A percentile compares a stretch with the other conserved stretches of the same genome.
phyloP scores from a whole-genome alignment of 176 grass and related monocot species.

The Carex cristatella region DNA sequence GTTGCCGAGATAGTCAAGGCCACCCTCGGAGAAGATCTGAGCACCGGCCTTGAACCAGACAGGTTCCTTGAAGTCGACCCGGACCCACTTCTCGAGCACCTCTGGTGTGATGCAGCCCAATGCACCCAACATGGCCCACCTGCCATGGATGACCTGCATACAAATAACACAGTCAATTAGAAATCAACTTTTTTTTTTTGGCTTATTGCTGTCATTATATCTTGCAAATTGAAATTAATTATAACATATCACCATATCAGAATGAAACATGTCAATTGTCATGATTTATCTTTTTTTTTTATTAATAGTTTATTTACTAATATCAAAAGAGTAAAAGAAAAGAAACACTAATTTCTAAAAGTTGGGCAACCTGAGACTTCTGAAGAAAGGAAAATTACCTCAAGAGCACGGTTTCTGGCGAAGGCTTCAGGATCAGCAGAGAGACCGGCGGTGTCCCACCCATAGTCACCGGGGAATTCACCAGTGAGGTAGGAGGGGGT shows the following conservation, averaged over 20 bases:
- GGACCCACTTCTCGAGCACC: conserved; percentile 81
- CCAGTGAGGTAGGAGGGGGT: conserved; percentile 84
- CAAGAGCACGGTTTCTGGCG: conserved; percentile 76
- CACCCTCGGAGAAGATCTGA: conserved; percentile 96
- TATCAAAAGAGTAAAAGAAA: neutral
- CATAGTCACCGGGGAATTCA: conserved; percentile 93
- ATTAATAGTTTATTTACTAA: too few species aligned
- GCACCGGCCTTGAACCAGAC: conserved; percentile 98
- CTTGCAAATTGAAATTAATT: neutral
- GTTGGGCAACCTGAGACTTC: neutral
- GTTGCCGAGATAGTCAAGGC: conserved; percentile 95
- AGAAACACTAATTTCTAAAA: neutral
- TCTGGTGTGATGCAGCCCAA: conserved; percentile 88
- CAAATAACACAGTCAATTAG: neutral
- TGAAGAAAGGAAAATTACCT: conserved; percentile 35
- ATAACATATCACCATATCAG: neutral
- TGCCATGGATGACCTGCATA: conserved; percentile 68
- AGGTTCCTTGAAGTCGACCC: conserved; percentile 91
- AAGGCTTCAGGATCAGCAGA: conserved; percentile 95
- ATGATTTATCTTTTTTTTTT: neutral
- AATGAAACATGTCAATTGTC: neutral
- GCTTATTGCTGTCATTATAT: neutral
- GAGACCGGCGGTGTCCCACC: conserved; percentile 89
- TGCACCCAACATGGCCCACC: conserved; percentile 94
- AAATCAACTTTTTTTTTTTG: neutral